These are phyloP conservation scores for Ustilago tritici DNA, from an alignment of 1,284 basidiomycete species.

Conservation along the genomic window DNA sequence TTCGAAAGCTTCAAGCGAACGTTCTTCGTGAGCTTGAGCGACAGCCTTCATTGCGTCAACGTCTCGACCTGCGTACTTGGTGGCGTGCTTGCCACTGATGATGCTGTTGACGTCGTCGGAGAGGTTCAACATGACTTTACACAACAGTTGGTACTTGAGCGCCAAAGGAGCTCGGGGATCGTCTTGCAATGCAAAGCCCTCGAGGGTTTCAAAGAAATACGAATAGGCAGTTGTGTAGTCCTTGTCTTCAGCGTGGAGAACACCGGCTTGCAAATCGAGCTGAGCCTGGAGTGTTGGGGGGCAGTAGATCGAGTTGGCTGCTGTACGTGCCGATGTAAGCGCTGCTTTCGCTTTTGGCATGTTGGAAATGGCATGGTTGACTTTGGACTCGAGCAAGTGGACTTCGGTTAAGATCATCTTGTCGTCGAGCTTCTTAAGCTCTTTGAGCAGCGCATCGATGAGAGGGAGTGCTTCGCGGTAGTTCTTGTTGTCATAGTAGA, in stretches of 20 bases:
- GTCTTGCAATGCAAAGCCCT: conserved; percentile 79
- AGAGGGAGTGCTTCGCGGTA: conserved; percentile 84
- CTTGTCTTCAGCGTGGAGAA: conserved; percentile 95
- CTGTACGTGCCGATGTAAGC: conserved; percentile 89
- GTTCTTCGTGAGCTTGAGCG: conserved; percentile 89
- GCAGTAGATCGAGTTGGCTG: conserved; percentile 97
- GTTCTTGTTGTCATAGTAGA: conserved; percentile 83
- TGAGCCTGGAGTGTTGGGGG: conserved; percentile 91
- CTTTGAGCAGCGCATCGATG: conserved; percentile 86
- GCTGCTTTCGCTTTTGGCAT: conserved; percentile 94
- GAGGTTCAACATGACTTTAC: conserved; percentile 96
- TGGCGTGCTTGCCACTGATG: conserved; percentile 85
- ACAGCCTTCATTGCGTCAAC: conserved; percentile 96
- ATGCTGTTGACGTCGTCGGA: conserved; percentile 91
- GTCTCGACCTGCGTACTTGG: conserved; percentile 82
- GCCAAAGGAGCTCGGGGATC: conserved; percentile 79
- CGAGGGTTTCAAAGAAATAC: conserved; percentile 97
- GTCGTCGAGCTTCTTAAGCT: conserved; percentile 93
- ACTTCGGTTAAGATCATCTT: conserved; percentile 98
- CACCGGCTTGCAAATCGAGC: conserved; percentile 90
- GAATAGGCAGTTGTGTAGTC: conserved; percentile 97
- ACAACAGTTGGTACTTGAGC: conserved; percentile 96
- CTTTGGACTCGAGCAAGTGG: conserved; percentile 89
- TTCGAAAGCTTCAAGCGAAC: conserved; percentile 90
- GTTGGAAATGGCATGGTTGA: conserved; percentile 91